phyloP scores from a whole-genome alignment of 78 protist genomes.

The Dictyostelium capitatum region DNA sequence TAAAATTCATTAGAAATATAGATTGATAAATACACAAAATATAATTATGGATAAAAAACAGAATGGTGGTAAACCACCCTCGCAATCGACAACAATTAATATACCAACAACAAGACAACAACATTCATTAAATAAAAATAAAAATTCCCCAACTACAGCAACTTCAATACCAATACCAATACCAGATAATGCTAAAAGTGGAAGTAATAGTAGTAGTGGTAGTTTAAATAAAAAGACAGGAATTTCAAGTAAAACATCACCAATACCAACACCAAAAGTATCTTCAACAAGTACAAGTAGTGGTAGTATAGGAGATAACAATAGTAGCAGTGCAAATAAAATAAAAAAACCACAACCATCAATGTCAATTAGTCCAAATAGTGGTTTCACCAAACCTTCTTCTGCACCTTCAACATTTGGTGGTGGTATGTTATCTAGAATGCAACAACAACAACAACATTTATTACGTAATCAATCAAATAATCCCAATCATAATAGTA shows the following conservation, averaged over 20 bases:
- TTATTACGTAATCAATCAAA: not conserved
- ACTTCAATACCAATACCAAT: constrained; percentile 1
- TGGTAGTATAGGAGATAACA: not conserved
- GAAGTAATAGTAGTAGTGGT: not conserved
- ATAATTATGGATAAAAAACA: not conserved
- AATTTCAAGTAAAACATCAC: not conserved
- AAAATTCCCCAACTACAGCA: not conserved
- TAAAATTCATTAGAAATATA: no score
- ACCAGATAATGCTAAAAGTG: not conserved
- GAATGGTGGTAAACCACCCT: constrained; percentile 11
- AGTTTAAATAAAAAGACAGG: not conserved
- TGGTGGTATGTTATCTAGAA: constrained; percentile 21
- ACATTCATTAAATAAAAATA: not conserved
- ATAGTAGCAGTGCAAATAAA: not conserved
- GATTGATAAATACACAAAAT: no score
- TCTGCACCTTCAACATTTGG: constrained; percentile 27
- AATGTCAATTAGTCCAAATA: not conserved
- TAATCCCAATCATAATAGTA: not conserved
- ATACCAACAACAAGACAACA: not conserved
- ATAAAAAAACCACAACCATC: not conserved
- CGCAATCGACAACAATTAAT: not conserved
- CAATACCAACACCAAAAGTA: constrained; percentile 3
- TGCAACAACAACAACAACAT: constrained; percentile 12
- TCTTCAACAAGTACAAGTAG: not conserved
- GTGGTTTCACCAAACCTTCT: not conserved